Base-by-base conservation (phyloP, 148 eudicot genomes). In the Vaccinium vitisidaea region DNA sequence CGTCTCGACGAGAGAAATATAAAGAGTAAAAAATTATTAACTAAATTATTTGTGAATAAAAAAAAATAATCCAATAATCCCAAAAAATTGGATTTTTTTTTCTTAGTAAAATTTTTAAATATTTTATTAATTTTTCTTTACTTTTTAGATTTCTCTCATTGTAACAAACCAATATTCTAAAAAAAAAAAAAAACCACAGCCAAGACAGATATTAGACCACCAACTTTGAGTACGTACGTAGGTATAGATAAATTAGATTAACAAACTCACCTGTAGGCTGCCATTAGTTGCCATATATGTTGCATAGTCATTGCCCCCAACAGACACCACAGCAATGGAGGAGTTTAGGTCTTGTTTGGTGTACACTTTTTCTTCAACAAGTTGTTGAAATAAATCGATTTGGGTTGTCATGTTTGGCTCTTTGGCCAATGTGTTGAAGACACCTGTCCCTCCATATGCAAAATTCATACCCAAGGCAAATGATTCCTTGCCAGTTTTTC, bases 291-390 rank as follows among this genome's bases (percentile, higher is more conserved):
- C 86, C 63, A 89, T 83, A 75, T 78, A 89, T 78, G 85, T 79
- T n/a, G 88, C 89, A 81, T 92, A 92, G 88, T 92, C 94, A 49
- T 92, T 91, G 52, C 93, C 94, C 8, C 84, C 89, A 75, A 90
- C 55, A 52, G 90, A 83, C 25, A 92, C 88, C 53, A 91, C 80
- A 10, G 91, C 93, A 46, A 92, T 59, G 5, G 94, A 92, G 58
- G 85, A 32, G 16, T 79, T 58, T 4, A 90, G 88, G 80, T 90
- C 92, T 19, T 55, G 75, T 76, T 85, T 85, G 74, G 86, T 85
- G 83, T 85, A 88, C 77, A 83, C 10, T 39, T 84, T 85, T 14
- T 85, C 85, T 8, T 84, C 82, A 30, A 88, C 74, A 16, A 88
- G 80, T 49, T 73, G 80, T 75, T 87, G 69, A 46, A 92, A 90